Percentiles rank a stretch among this genome's conserved stretches.
These are phyloP conservation scores for Microbotryum violaceum DNA, from an alignment of 1,284 basidiomycete species.

Conservation along the genomic window DNA sequence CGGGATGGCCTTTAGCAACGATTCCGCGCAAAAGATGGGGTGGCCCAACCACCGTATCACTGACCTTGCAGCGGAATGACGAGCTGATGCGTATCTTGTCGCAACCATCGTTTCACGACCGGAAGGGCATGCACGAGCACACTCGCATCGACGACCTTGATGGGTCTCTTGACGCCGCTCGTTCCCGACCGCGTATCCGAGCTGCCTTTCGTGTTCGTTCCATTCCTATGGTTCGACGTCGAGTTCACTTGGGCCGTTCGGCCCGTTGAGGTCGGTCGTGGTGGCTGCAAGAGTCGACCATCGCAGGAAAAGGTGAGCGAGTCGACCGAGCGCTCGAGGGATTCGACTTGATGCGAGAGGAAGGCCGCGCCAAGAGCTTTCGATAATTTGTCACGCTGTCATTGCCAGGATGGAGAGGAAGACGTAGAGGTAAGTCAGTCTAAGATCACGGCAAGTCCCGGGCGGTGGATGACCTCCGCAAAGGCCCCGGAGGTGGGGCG, in stretches of 20 bases:
- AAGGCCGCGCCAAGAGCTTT: constrained; percentile 28
- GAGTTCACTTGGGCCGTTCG: neutral
- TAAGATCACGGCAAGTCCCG: too few relatives aligned
- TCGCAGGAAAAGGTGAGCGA: constrained; percentile 19
- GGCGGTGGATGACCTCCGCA: too few relatives aligned
- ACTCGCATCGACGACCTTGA: constrained; percentile 23
- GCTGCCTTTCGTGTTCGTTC: neutral
- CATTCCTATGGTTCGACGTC: neutral
- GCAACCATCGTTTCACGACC: constrained; percentile 26
- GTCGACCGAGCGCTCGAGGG: constrained; percentile 22
- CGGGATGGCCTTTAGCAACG: neutral
- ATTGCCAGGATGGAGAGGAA: neutral
- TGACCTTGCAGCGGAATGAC: constrained; percentile 26
- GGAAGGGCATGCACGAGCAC: constrained; percentile 28
- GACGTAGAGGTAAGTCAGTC: neutral
- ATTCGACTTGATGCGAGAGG: constrained; percentile 26
- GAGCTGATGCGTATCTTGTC: constrained; percentile 19
- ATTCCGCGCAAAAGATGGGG: neutral
- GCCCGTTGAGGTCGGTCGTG: neutral
- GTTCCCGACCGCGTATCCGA: neutral
- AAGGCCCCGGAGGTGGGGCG: too few relatives aligned
- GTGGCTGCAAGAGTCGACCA: neutral
- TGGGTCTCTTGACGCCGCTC: neutral
- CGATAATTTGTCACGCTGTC: constrained; percentile 14
- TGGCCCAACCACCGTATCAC: neutral